Evolutionary conservation across 2,329 filamentous ascomycete genomes (phyloP).

Genomic region (Zymoseptoria tritici): DNA sequence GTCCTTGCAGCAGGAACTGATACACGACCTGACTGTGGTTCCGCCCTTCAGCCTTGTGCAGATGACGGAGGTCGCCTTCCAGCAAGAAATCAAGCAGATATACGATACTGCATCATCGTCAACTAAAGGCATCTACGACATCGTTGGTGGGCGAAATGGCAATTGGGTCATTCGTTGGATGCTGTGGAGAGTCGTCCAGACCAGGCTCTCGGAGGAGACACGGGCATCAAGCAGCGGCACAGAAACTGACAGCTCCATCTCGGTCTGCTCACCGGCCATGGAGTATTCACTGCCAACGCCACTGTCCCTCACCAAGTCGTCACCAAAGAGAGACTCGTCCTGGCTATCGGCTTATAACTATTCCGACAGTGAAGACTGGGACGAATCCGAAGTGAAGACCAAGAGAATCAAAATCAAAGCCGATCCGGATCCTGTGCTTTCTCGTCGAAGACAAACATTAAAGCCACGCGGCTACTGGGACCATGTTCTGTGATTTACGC

Average conservation of each 20-base stretch:
- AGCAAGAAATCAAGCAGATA: constrained; percentile 12
- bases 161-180: constrained; percentile 20
- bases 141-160: constrained; percentile 8
- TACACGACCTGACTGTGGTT: constrained; percentile 8
- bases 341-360: constrained; percentile 3
- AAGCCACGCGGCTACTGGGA: constrained; percentile 4
- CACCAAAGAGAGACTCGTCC: background rate
- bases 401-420: background rate
- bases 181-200: constrained; percentile 16
- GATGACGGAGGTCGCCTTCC: constrained; percentile 15
- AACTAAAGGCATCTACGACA: constrained; percentile 16
- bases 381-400: background rate
- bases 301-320: background rate
- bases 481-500: constrained; percentile 1
- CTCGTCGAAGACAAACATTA: background rate
- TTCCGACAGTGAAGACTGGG: constrained; percentile 13
- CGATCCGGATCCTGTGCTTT: background rate
- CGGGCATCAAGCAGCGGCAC: constrained; percentile 8
- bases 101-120: constrained; percentile 10
- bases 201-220: constrained; percentile 2
- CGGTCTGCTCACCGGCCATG: constrained; percentile 7
- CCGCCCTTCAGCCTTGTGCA: constrained; percentile 13
- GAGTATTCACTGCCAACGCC: constrained; percentile 2
- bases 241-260: constrained; percentile 12
- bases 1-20: constrained; percentile 9